Base-by-base conservation (phyloP, 139 green algal genomes). In the Chlorella ohadii region DNA sequence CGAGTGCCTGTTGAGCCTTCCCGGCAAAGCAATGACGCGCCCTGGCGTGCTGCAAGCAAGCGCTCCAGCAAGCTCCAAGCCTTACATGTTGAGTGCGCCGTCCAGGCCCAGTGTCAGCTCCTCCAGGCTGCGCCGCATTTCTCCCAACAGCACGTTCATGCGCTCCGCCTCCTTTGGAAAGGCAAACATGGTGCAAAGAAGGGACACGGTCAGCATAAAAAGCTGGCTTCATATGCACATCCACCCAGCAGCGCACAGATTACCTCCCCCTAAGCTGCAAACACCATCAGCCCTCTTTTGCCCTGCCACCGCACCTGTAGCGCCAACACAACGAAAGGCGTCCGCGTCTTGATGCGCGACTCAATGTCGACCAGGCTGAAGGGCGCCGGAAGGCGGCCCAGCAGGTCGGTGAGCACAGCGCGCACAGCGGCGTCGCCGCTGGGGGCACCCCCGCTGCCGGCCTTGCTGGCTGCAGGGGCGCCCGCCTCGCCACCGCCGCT, bases 101-200 rank as follows among this genome's bases (percentile, higher is more conserved):
- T 97, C 96, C 61, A 98, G 93, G 28, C 95, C 96, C 38, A 98
- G 92, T 64, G 96, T 92, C 65, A 98, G 91, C 93, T 98, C 96
- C 55, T 90, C 92, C 51, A 98, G 89, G 51, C 85, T 93, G 41
- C 91, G 89, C 85, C 91, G 93, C 89, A 98, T 96, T 84, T 96
- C 90, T 0, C 84, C 88, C 59, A 98, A 87, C 84, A 98, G 88
- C 59, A 88, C 82, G 85, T 98, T 98, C 92, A 98, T 96, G 82
- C 94, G 91, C 89, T 98, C 94, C 27, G 66, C 86, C 86, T 98
- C 96, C 91, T 97, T 89, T 44, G 85, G 65, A 33, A 12, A 25
- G n/a, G 64, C n/a, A 13, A 22, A 13, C 63, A n/a, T n/a, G n/a
- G n/a, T n/a, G n/a, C n/a, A n/a, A n/a, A n/a, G n/a, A n/a, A n/a